Base-by-base conservation (phyloP, 345 rosid species). In the Cardamine occulta region DNA sequence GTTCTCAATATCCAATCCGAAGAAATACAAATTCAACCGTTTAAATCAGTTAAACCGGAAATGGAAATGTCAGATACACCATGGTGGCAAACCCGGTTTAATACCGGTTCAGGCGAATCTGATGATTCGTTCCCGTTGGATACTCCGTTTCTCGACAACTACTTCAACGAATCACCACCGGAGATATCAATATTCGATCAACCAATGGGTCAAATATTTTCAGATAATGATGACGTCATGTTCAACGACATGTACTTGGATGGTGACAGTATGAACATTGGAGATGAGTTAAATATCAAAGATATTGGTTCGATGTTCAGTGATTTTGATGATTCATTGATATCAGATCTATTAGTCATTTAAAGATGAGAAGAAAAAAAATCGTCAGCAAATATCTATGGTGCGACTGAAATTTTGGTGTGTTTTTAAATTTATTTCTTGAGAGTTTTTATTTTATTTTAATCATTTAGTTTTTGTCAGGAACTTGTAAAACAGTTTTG, bases 321-420 rank as follows among this genome's bases (percentile, higher is more conserved):
- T 80, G 97, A 93, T 63, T 77, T 93, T 64, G 95, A 88, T 29
- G 98, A 93, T 70, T 81, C 89, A 64, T 85, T 91, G 72, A 75
- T 81, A 58, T 69, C 90, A 52, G 81, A 72, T 87, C 86, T 82
- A 82, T 84, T 78, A 63, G 91, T 84, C 80, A 81, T 78, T 55
- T 79, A 74, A 72, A 2, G 55, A 75, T 51, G 44, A 64, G 4
- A 8, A 35, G 79, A 26, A 26, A 71, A 74, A 57, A 57, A 57
- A 19, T 26, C 63, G 29, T 21, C 32, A 63, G 54, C 72, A 56
- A 55, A 73, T 34, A 60, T 58, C 73, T 66, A 48, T 58, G 73
- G 32, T 48, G 67, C 34, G 47, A 56, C 65, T 44, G 85, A 60
- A 84, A 77, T 84, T 72, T 81, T 70, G 55, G 26, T 40, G n/a